Evolutionary conservation across 179 eudicot species (phyloP).

Genomic region (Spergularia azorica): DNA sequence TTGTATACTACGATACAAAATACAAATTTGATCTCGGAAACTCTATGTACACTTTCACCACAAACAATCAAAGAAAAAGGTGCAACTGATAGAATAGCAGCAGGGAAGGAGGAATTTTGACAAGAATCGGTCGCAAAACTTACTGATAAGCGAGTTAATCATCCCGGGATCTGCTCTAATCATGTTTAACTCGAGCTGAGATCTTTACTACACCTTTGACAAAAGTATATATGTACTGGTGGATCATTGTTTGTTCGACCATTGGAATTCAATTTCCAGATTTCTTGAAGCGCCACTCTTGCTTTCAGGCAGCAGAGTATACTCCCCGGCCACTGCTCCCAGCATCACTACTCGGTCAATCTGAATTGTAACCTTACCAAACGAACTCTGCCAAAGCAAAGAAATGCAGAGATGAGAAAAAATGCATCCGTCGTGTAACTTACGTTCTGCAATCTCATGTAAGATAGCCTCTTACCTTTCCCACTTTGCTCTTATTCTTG

Average conservation of each 20-base stretch:
- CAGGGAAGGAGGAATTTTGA: background rate
- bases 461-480: slow-evolving; percentile 60
- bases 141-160: background rate
- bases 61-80: slow-evolving; percentile 18
- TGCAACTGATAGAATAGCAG: background rate
- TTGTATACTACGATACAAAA: slow-evolving; percentile 13
- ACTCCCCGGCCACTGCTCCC: slow-evolving; percentile 95
- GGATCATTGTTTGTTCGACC: slow-evolving; percentile 68
- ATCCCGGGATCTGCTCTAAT: background rate
- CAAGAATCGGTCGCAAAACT: background rate
- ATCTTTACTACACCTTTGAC: background rate
- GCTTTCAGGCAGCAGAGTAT: slow-evolving; percentile 88
- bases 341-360: slow-evolving; percentile 95
- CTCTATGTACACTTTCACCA: slow-evolving; percentile 31
- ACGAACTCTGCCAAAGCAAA: slow-evolving; percentile 68
- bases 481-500: slow-evolving; percentile 99
- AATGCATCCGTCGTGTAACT: background rate
- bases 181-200: slow-evolving; percentile 10
- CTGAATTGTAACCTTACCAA: slow-evolving; percentile 98
- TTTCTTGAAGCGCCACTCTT: slow-evolving; percentile 92
- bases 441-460: background rate
- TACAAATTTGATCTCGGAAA: slow-evolving; percentile 12
- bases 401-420: slow-evolving; percentile 5
- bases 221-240: background rate
- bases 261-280: slow-evolving; percentile 91